These are phyloP conservation scores for Glarea lozoyensis DNA, from an alignment of 495 filamentous ascomycete species.

Conservation along the genomic window DNA sequence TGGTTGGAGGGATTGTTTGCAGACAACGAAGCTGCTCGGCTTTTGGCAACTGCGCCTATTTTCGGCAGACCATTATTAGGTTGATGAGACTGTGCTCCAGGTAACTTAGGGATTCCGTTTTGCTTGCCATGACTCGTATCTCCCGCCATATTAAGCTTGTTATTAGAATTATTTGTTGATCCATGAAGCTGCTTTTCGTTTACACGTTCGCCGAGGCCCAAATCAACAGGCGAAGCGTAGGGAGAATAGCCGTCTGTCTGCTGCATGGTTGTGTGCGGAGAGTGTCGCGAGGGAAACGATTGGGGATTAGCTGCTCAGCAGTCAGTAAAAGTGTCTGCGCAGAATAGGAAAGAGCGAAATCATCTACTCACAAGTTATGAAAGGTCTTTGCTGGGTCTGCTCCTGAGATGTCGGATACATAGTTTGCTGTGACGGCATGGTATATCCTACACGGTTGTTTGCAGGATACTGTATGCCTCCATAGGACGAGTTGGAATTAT, in stretches of 20 bases:
- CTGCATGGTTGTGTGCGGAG: slow-evolving; percentile 17
- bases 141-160: too few relatives aligned
- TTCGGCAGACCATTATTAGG: too few relatives aligned
- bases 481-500: slow-evolving; percentile 9
- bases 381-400: slow-evolving; percentile 7
- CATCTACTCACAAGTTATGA: slow-evolving; percentile 6
- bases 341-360: neutral
- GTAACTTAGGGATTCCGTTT: neutral
- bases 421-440: slow-evolving; percentile 14
- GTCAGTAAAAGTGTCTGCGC: neutral
- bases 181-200: slow-evolving; percentile 3
- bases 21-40: too few relatives aligned
- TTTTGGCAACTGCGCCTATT: too few relatives aligned
- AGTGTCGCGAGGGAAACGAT: slow-evolving; percentile 20
- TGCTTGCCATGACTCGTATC: too few relatives aligned
- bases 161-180: too few relatives aligned
- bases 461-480: slow-evolving; percentile 8
- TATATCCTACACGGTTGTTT: slow-evolving; percentile 12
- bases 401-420: slow-evolving; percentile 7
- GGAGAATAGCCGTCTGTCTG: slow-evolving; percentile 44
- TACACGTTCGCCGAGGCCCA: slow-evolving; percentile 20
- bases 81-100: neutral
- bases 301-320: slow-evolving; percentile 14
- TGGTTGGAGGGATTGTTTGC: too few relatives aligned
- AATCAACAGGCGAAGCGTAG: slow-evolving; percentile 36